These are phyloP conservation scores for Chytriomyces confervae DNA, from an alignment of 192 early-diverging fungal species.

Conservation along the genomic window DNA sequence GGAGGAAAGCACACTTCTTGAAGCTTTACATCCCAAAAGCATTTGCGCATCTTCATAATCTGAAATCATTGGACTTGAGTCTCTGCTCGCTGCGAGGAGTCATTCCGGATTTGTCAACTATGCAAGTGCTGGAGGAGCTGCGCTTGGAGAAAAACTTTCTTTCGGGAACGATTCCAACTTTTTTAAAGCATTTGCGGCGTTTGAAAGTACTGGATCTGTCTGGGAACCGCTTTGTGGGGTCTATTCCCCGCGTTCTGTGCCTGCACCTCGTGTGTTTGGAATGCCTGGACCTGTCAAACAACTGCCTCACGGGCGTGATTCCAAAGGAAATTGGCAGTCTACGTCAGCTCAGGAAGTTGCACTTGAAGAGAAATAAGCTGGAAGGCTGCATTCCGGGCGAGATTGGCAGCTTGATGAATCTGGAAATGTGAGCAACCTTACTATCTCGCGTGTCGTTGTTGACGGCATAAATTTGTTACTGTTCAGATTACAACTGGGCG, in stretches of 20 bases:
- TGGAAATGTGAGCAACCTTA: neutral
- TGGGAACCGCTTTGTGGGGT: no score
- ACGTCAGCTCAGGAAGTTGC: no score
- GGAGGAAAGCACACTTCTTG: neutral
- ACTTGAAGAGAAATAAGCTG: neutral
- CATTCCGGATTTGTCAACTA: neutral
- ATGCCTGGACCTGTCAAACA: no score
- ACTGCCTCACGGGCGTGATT: no score
- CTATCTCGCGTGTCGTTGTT: no score
- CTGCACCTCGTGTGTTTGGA: no score
- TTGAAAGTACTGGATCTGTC: no score
- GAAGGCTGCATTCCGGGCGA: neutral
- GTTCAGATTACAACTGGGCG: neutral
- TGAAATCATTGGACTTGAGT: neutral
- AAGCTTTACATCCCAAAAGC: no score
- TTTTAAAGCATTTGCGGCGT: neutral
- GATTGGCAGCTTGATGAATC: neutral
- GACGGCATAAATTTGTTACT: neutral
- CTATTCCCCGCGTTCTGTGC: no score
- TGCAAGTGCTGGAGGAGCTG: neutral
- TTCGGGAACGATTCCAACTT: neutral
- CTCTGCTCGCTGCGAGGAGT: neutral
- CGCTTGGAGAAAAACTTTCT: neutral
- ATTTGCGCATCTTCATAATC: neutral
- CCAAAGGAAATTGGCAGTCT: no score